Percentiles rank a stretch among this genome's conserved stretches.
Evolutionary conservation across 148 eudicot species (phyloP).

Genomic region (Rhododendron simsii): DNA sequence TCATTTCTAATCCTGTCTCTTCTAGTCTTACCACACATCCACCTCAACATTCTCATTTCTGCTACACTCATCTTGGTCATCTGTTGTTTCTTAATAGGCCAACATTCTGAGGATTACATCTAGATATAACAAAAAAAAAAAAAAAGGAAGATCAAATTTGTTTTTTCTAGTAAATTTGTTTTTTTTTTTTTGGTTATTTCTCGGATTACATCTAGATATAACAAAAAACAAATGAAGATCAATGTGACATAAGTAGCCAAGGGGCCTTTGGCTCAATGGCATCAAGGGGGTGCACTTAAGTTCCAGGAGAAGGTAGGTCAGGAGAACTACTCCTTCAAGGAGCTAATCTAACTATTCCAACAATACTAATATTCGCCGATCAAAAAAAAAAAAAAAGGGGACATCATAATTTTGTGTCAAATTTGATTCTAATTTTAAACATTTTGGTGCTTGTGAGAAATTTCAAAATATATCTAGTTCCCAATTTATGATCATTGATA

Average conservation of each 20-base stretch:
- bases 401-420: not conserved
- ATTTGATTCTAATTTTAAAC: not conserved
- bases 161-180: no score
- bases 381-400: not conserved
- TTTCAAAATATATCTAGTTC: not conserved
- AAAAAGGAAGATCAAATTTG: no score
- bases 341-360: not conserved
- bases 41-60: no score
- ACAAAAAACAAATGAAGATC: not conserved
- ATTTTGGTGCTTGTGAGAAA: slow-evolving; percentile 4
- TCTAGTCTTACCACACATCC: no score
- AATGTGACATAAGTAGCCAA: not conserved
- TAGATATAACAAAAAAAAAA: no score
- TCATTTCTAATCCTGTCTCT: no score
- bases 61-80: no score
- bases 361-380: not conserved
- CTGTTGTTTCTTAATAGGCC: no score
- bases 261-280: not conserved
- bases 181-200: no score
- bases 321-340: not conserved
- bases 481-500: not conserved
- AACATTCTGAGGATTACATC: no score
- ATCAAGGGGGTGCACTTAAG: not conserved
- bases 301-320: not conserved
- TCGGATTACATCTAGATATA: not conserved